Evolutionary conservation across 2,329 filamentous ascomycete species (phyloP), one percentile per base, ranked within the genome.

Genomic region (Immersiporthe knoxdaviesiana): DNA sequence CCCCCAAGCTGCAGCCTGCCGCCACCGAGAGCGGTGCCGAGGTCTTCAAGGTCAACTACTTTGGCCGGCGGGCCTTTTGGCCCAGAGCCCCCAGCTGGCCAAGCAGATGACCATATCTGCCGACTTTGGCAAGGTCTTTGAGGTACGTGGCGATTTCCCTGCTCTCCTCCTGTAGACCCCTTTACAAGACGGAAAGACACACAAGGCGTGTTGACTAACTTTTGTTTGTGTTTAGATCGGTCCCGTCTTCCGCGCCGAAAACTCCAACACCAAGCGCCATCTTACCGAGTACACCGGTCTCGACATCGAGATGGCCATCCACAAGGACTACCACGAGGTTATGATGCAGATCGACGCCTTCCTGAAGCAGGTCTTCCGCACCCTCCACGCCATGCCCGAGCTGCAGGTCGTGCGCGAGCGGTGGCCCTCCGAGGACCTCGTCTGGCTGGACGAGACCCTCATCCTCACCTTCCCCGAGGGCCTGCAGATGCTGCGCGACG

Each of bases 51-150:
- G 88, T 97, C 63, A 92, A 96, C 76, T 97, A 97, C 81, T 97
- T 97, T 81, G 92, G 90, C 39, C 89, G 94, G 65, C 88, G 88
- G 27, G 94, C 94, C 3, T 97, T 96, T 82, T 97, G 18, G 94
- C 94, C 0, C 94, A 97, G 81, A 97, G 92, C 71, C 94, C 94
- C 8, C 94, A 97, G 79, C 80, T 97, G 72, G 92, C 93, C 66
- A 97, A 97, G 82, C 94, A 97, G 79, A 95, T 97, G 92, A 88
- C 90, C 65, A 93, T 97, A 54, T 92, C 93, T 6, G 91, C 94
- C 37, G 94, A 97, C 77, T 96, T 97, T 77, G 91, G 91, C 68
- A 89, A 90, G 64, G 94, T 97, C 8, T 97, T 95, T 76, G 94
- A 97, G 74, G 77, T 84, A 67, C 74, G 6, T 44, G 21, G 10